These are phyloP conservation scores for Mycena rosella DNA, from an alignment of 768 basidiomycete genomes.

Conservation along the genomic window DNA sequence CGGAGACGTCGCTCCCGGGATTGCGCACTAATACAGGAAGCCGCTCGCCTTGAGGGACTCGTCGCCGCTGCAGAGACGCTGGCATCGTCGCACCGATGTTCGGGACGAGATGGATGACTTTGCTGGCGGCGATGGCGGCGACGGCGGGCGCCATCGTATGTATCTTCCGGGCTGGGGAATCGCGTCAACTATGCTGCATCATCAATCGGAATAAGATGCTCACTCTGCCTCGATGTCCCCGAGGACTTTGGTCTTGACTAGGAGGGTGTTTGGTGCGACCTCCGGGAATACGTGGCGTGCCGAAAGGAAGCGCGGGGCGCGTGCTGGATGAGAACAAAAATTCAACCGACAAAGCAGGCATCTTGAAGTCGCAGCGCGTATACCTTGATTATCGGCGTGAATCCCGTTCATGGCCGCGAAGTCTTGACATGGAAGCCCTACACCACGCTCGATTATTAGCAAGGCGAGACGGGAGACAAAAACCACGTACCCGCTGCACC, in stretches of 20 bases:
- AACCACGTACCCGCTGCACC: no score
- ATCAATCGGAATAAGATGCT: constrained; percentile 22
- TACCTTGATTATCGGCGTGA: constrained; percentile 50
- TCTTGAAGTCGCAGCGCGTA: constrained; percentile 5
- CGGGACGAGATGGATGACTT: neutral
- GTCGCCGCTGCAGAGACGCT: constrained; percentile 21
- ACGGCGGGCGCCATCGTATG: constrained; percentile 33
- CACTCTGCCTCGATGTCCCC: constrained; percentile 48
- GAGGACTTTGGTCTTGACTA: constrained; percentile 46
- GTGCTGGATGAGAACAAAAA: constrained; percentile 38
- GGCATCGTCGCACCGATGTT: neutral
- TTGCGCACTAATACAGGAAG: constrained; percentile 31
- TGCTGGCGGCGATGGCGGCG: constrained; percentile 33
- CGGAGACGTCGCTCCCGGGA: constrained; percentile 30
- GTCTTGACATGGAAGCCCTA: constrained; percentile 53
- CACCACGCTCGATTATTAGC: neutral
- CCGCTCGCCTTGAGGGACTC: constrained; percentile 35
- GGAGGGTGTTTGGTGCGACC: constrained; percentile 46
- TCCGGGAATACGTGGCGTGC: constrained; percentile 54
- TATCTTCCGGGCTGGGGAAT: constrained; percentile 29
- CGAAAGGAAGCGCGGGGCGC: constrained; percentile 51
- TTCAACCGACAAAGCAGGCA: neutral
- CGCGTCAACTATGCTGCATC: neutral
- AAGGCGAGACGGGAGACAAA: neutral
- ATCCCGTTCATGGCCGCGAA: constrained; percentile 47